Percentiles rank a stretch among this genome's conserved stretches.
phyloP scores from a whole-genome alignment of 2,329 filamentous ascomycete species.

The Mycosphaerella sp. region DNA sequence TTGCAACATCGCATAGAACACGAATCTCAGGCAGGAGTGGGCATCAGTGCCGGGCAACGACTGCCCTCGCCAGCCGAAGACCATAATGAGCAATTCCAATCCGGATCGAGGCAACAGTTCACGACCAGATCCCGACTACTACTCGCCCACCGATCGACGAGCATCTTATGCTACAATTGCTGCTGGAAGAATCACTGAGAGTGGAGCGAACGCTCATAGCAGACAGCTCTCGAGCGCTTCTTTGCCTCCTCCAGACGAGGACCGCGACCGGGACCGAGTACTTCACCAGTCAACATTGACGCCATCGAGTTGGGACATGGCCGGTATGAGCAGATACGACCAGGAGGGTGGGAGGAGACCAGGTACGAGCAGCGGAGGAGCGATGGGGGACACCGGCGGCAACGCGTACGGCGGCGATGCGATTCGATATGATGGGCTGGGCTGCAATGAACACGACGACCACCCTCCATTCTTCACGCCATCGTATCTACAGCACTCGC shows the following conservation, averaged over 20 bases:
- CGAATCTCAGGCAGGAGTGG: neutral
- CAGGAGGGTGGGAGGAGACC: constrained; percentile 11
- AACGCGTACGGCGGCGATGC: constrained; percentile 15
- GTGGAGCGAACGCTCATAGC: neutral
- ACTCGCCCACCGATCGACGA: constrained; percentile 38
- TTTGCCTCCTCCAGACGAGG: neutral
- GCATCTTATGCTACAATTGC: constrained; percentile 59
- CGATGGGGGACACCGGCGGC: constrained; percentile 3
- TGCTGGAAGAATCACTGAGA: constrained; percentile 37
- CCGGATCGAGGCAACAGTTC: constrained; percentile 34
- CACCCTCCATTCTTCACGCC: constrained; percentile 63
- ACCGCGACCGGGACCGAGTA: constrained; percentile 2
- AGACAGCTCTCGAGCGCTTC: neutral
- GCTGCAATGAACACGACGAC: constrained; percentile 23
- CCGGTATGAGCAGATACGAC: constrained; percentile 7
- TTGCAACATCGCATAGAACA: neutral
- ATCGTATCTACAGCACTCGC: constrained; percentile 72
- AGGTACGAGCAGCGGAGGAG: constrained; percentile 10
- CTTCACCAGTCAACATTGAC: neutral
- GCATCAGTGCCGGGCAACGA: neutral
- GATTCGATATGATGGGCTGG: constrained; percentile 19
- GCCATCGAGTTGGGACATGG: constrained; percentile 9
- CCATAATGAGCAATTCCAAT: constrained; percentile 41
- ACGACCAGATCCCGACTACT: constrained; percentile 31
- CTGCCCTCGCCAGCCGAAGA: neutral